These are phyloP conservation scores for Ballota nigra DNA, from an alignment of 257 asterid genomes.

Conservation along the genomic window DNA sequence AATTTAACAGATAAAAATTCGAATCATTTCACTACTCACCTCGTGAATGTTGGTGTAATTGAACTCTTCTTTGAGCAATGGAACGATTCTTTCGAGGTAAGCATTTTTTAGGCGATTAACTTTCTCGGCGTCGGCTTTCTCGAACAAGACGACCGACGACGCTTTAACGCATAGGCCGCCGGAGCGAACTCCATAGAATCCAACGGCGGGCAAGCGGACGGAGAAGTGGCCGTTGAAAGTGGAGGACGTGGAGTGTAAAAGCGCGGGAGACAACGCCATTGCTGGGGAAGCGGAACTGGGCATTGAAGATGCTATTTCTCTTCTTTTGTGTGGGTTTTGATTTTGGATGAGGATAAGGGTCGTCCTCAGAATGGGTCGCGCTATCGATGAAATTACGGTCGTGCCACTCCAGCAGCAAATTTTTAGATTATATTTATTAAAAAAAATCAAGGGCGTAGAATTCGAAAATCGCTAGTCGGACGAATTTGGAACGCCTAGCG, in stretches of 20 bases:
- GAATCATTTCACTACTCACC: constrained; percentile 31
- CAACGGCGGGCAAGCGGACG: constrained; percentile 38
- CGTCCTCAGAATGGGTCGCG: not conserved
- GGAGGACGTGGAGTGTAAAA: constrained; percentile 66
- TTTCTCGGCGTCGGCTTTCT: constrained; percentile 73
- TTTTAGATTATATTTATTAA: too few relatives aligned
- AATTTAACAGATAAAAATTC: not conserved
- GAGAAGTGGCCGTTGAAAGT: constrained; percentile 52
- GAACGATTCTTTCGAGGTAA: constrained; percentile 74
- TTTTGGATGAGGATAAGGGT: constrained; percentile 38
- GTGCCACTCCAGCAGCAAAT: not conserved
- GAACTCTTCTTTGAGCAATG: constrained; percentile 84
- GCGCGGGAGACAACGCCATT: constrained; percentile 72
- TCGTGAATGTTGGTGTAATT: constrained; percentile 74
- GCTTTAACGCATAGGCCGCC: constrained; percentile 56
- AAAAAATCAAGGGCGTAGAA: not conserved
- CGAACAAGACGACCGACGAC: constrained; percentile 64
- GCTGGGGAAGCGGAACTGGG: constrained; percentile 27
- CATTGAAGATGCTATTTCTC: constrained; percentile 2
- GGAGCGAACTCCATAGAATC: constrained; percentile 24
- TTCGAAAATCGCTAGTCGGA: too few relatives aligned
- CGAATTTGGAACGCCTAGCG: too few relatives aligned
- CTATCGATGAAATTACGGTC: not conserved
- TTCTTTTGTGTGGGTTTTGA: constrained; percentile 8
- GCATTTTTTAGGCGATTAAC: constrained; percentile 60